Base-by-base conservation (phyloP, 2,329 filamentous ascomycete species). In the Fusarium nelsonii region DNA sequence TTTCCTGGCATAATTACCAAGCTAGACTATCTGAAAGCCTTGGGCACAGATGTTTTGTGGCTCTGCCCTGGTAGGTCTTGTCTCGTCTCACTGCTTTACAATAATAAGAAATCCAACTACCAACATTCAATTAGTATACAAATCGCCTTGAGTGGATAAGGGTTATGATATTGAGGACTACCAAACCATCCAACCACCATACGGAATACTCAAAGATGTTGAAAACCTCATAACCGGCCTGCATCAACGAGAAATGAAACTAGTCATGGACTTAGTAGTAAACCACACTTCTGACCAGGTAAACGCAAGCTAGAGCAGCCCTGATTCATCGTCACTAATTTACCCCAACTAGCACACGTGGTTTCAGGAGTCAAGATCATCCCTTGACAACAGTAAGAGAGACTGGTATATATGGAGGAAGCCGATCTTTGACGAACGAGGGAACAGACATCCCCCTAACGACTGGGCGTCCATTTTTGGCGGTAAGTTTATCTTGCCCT, bases 351-450 rank as follows among this genome's bases (percentile, higher is more conserved):
- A 32, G 30, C 68, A 70, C 18, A 49, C 68, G 14, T 69, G 68
- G 65, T 70, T 70, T 34, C 45, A 64, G 32, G 65, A 69, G 51
- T 70, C 68, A 30, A 50, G 56, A 8, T 58, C 53, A 8, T 62
- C 56, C 40, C 69, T 66, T 18, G 39, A 28, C 16, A 69, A 44
- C 32, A 40, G 65, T 34, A 70, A 69, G 58, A 44, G 68, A 5
- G 84, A 91, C 76, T 93, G 90, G 89, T 92, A 91, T 74, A 85
- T 89, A 64, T 86, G 84, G 84, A 77, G 79, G 63, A 84, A 85
- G 3, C 82, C 85, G 8, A 32, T 5, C 2, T 32, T 32, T 32
- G 30, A 32, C 30, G 30, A 44, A 43, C 23, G 20, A 43, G 40
- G 40, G 23, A 43, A 43, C 40, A 43, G 40, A 28, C 12, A 43